These are phyloP conservation scores for Debaryomycetaceae sp. DNA, from an alignment of 1,139 yeast species.

Conservation along the genomic window DNA sequence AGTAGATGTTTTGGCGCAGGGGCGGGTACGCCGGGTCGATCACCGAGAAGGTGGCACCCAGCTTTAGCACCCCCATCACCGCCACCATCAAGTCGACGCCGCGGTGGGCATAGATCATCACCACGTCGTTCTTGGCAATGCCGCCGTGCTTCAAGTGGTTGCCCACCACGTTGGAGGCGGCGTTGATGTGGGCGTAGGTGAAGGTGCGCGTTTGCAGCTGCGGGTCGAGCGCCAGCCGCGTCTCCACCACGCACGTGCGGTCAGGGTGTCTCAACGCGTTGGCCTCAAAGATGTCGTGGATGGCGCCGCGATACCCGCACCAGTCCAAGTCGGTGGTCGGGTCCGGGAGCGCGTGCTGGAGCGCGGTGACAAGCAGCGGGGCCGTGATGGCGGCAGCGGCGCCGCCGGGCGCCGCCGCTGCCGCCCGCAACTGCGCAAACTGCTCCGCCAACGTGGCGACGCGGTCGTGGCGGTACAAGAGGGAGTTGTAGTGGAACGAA, in stretches of 20 bases:
- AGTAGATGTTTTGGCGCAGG: constrained; percentile 89
- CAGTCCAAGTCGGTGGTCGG: constrained; percentile 87
- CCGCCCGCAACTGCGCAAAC: constrained; percentile 47
- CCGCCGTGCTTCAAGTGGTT: constrained; percentile 81
- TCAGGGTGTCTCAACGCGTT: constrained; percentile 84
- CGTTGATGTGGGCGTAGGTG: constrained; percentile 80
- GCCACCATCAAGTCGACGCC: constrained; percentile 97
- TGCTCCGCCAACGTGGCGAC: constrained; percentile 71
- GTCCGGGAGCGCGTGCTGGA: constrained; percentile 72
- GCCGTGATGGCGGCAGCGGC: constrained; percentile 49
- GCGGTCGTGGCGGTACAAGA: constrained; percentile 69
- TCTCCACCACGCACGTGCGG: constrained; percentile 86
- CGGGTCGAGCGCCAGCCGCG: constrained; percentile 63
- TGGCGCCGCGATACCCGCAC: constrained; percentile 89
- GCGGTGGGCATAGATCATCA: constrained; percentile 95
- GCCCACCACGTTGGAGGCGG: constrained; percentile 92
- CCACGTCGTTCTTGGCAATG: constrained; percentile 85
- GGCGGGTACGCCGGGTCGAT: constrained; percentile 99
- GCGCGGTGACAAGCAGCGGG: constrained; percentile 60
- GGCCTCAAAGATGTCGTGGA: constrained; percentile 86
- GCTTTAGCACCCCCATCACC: constrained; percentile 95
- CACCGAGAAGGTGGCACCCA: constrained; percentile 97
- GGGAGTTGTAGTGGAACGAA: constrained; percentile 64
- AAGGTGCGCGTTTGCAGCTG: constrained; percentile 62
- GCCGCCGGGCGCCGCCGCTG: constrained; percentile 26